A percentile compares a stretch with the other conserved stretches of the same genome.
phyloP scores from a whole-genome alignment of 2,329 filamentous ascomycete species.

The Nothopassalora personata region DNA sequence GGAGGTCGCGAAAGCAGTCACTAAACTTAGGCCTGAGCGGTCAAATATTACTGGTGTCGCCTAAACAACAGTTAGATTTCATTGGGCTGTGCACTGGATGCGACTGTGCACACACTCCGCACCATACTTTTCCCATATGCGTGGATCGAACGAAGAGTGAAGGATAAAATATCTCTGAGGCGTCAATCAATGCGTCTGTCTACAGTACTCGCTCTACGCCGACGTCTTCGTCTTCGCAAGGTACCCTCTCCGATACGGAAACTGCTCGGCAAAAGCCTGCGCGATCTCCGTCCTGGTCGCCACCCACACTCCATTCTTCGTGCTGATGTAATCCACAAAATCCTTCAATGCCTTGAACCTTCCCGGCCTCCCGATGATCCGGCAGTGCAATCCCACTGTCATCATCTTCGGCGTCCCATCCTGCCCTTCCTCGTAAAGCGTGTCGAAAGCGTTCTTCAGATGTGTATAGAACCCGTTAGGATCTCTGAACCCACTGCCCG shows the following conservation, averaged over 20 bases:
- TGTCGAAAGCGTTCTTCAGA: conserved; percentile 51
- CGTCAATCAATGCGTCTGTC: background rate
- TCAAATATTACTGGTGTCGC: no score
- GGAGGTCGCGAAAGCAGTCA: conserved; percentile 38
- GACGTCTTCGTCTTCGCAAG: conserved; percentile 12
- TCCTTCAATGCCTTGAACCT: conserved; percentile 48
- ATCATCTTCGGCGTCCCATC: conserved; percentile 53
- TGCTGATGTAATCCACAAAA: conserved; percentile 50
- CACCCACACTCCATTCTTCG: conserved; percentile 52
- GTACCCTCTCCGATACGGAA: conserved; percentile 40
- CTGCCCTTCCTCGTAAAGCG: conserved; percentile 49
- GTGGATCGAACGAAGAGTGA: conserved; percentile 16
- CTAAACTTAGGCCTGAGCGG: no score
- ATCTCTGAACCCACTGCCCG: conserved; percentile 43
- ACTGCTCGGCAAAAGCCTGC: conserved; percentile 44
- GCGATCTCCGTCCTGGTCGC: conserved; percentile 51
- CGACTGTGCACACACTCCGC: no score
- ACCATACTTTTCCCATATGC: no score
- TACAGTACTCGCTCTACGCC: background rate
- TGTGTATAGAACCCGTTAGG: conserved; percentile 44
- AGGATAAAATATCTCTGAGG: no score
- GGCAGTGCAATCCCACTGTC: conserved; percentile 52
- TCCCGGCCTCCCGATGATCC: conserved; percentile 50
- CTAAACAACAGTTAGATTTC: no score
- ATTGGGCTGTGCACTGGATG: no score